A percentile compares a stretch with the other conserved stretches of the same genome.
Conservation (phyloP, 208 protist genomes). For the Crithidia bombi region DNA sequence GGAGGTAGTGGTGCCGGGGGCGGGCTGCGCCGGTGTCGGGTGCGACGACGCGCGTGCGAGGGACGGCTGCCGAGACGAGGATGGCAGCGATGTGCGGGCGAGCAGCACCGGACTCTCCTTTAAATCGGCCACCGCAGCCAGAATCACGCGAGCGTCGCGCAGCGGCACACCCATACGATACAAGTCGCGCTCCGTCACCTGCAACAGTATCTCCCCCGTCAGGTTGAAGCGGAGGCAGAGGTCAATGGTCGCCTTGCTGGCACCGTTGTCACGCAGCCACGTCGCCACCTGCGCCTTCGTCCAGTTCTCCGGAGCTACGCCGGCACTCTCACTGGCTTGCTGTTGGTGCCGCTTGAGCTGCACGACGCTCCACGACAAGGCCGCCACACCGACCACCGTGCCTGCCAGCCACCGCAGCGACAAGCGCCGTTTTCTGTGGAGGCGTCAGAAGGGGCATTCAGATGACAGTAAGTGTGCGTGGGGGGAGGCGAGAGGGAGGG, state of each 20-base stretch:
- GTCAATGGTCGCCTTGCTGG: conserved; percentile 29
- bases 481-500: no score
- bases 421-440: conserved; percentile 3
- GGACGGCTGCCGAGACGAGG: conserved; percentile 12
- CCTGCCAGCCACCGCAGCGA: conserved; percentile 17
- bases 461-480: neutral
- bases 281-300: conserved; percentile 40
- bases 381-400: conserved; percentile 7
- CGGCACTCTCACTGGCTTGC: neutral
- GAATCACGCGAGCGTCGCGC: conserved; percentile 47
- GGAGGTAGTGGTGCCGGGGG: neutral
- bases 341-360: neutral
- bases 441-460: conserved; percentile 10
- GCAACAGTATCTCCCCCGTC: conserved; percentile 47
- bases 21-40: neutral
- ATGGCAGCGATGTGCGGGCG: conserved; percentile 6
- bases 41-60: conserved; percentile 3
- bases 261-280: conserved; percentile 57
- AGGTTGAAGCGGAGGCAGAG: conserved; percentile 40
- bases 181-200: conserved; percentile 44
- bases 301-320: conserved; percentile 16
- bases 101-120: conserved; percentile 23
- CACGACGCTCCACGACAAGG: conserved; percentile 20
- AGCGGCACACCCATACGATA: conserved; percentile 46
- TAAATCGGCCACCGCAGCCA: conserved; percentile 41